Base-by-base conservation (phyloP, 2,329 filamentous ascomycete species). In the Ophiostoma ulmi region DNA sequence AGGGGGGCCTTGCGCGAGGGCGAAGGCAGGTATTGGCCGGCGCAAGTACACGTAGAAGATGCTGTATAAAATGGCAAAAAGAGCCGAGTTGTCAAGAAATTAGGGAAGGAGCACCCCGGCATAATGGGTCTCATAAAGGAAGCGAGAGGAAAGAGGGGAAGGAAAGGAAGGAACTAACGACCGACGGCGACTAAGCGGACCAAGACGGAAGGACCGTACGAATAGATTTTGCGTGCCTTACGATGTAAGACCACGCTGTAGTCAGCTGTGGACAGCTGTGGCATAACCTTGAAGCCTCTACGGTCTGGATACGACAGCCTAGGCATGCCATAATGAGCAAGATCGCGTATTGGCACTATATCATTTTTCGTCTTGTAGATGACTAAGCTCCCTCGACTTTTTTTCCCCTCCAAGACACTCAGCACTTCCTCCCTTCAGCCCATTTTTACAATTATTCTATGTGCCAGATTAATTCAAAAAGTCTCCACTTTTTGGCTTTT, bases 401-500 rank as follows among this genome's bases (percentile, higher is more conserved):
- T 65, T 65, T 65, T 65, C 20, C 63, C 63, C 63, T 65, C 63
- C 63, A 65, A 39, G 35, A 22, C 35, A 22, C 35, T 20, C 61
- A 36, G 17, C 31, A 13, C 67, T 7, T 61, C 44, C 48, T 68
- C 36, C 48, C 22, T 68, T 67, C 38, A 48, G 39, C 38, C 22
- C 22, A 44, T 67, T 67, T 67, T 17, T 22, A 13, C 5, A 67
- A 44, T 67, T 44, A 67, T 31, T 48, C 22, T 44, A 39, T 7
- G 10, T 11, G 38, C 65, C 36, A 67, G 26, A 41, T 17, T 48
- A 67, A 67, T 44, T 48, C 22, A 36, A 41, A 41, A 26, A 44
- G 39, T 66, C 36, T 52, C 58, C 68, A 68, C 65, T 67, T 67
- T 67, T 67, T 31, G 22, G n/a, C 65, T 67, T 48, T 67, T 67